Conservation (phyloP, 441 rosid genomes). For the Populus hybrid region DNA sequence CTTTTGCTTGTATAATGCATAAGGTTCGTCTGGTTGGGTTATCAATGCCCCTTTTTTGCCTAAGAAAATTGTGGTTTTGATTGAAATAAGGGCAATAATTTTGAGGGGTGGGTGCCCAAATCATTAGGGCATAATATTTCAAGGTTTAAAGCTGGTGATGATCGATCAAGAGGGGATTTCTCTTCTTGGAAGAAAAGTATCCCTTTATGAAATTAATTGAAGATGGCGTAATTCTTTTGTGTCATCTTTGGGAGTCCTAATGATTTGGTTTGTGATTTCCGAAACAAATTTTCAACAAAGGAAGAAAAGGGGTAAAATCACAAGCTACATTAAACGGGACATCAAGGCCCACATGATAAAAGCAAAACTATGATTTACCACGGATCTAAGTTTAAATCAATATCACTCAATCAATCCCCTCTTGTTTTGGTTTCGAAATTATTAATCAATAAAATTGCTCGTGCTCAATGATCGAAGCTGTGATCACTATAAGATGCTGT, state of each 20-base stretch:
- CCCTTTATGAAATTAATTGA: conserved; percentile 41
- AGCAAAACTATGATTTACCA: background rate
- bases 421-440: background rate
- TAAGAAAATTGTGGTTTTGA: conserved; percentile 7
- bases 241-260: conserved; percentile 25
- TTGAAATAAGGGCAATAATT: background rate
- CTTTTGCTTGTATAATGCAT: background rate
- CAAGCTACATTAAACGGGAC: conserved; percentile 31
- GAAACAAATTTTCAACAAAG: conserved; percentile 45
- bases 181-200: conserved; percentile 66
- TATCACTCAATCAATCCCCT: background rate
- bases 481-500: background rate
- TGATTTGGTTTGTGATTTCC: conserved; percentile 40
- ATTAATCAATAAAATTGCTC: background rate
- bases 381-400: background rate
- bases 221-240: conserved; percentile 20
- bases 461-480: background rate
- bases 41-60: conserved; percentile 11
- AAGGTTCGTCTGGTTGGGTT: background rate
- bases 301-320: conserved; percentile 15
- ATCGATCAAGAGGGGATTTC: conserved; percentile 26
- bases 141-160: conserved; percentile 18
- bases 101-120: conserved; percentile 34
- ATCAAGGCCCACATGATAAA: conserved; percentile 26
- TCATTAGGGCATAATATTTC: conserved; percentile 52